phyloP scores from a whole-genome alignment of 1,139 yeast genomes.

The Taphrina populina region DNA sequence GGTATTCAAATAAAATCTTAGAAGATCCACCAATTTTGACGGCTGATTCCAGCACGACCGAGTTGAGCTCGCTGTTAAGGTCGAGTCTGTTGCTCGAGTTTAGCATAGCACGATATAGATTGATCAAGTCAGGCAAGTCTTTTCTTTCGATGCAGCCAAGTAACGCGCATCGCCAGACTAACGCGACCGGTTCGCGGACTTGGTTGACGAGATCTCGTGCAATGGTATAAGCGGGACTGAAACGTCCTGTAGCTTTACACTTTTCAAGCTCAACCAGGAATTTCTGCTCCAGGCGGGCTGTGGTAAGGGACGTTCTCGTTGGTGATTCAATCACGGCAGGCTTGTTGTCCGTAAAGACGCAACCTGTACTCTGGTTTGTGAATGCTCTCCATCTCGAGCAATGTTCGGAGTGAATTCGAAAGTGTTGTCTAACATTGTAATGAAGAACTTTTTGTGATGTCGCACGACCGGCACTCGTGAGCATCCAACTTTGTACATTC shows the following conservation, averaged over 20 bases:
- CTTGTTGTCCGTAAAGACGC: no score
- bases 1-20: not conserved
- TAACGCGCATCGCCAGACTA: slow-evolving; percentile 12
- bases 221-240: not conserved
- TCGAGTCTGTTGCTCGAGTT: not conserved
- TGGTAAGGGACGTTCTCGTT: no score
- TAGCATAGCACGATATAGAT: slow-evolving; percentile 1
- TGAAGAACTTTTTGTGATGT: no score
- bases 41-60: not conserved
- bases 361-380: no score
- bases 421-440: no score
- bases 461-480: no score
- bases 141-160: not conserved
- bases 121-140: not conserved
- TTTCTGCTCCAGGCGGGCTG: no score
- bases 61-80: not conserved
- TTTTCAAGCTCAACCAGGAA: not conserved
- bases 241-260: not conserved
- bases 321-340: no score
- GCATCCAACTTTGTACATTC: no score
- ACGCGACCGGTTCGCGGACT: not conserved
- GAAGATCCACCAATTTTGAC: not conserved
- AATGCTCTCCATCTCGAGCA: no score
- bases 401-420: no score
- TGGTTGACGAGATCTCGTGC: slow-evolving; percentile 1